phyloP scores from a whole-genome alignment of 345 rosid species.

The Cardamine resedifolia region DNA sequence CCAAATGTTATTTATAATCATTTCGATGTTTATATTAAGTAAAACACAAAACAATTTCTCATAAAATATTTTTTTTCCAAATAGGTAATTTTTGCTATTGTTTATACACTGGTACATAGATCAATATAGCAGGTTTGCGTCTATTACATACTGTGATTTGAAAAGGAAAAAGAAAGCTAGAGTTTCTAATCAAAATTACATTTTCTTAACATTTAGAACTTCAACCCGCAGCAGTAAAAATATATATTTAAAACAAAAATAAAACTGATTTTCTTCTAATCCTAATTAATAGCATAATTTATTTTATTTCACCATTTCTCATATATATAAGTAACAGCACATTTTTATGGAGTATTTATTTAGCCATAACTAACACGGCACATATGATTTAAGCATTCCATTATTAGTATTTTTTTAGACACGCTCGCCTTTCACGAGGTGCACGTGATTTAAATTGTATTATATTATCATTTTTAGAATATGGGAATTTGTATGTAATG shows the following conservation, averaged over 20 bases:
- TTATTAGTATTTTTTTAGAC: background rate
- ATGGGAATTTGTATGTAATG: background rate
- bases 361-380: background rate
- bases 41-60: no score
- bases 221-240: background rate
- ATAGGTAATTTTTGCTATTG: background rate
- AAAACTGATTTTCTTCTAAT: no score
- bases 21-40: no score
- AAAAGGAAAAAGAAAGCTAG: background rate
- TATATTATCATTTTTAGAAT: background rate
- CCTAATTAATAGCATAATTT: background rate
- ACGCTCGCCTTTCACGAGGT: background rate
- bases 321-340: background rate
- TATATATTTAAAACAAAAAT: no score
- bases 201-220: background rate
- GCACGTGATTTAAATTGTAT: background rate
- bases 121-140: background rate
- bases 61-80: background rate
- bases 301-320: background rate
- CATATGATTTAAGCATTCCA: background rate
- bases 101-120: background rate
- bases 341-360: no score
- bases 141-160: background rate
- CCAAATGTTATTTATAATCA: background rate
- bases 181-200: background rate